Conservation (phyloP, 805 yeast genomes). For the Priceomyces carsonii region DNA sequence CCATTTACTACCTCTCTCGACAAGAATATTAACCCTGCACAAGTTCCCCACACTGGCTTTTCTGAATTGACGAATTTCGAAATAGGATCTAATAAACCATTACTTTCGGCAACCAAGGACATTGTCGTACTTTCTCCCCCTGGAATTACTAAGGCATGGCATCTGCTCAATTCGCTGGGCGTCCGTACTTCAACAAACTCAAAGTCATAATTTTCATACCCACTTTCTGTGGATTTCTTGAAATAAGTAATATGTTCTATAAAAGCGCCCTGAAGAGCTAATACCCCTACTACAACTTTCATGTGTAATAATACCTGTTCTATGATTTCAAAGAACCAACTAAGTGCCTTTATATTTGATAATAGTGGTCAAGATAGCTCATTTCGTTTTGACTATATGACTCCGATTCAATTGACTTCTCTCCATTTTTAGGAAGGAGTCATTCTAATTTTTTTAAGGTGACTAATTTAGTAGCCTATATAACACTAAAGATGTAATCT, state of each 20-base stretch:
- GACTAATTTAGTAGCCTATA: no score
- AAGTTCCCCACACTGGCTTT: conserved; percentile 80
- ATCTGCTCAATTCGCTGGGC: conserved; percentile 44
- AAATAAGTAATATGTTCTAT: conserved; percentile 62
- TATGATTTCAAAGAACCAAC: no score
- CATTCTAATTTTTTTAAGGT: no score
- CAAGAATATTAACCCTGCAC: conserved; percentile 77
- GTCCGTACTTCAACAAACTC: conserved; percentile 52
- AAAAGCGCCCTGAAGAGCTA: conserved; percentile 82
- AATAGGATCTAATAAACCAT: conserved; percentile 57
- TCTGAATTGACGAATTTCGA: conserved; percentile 48
- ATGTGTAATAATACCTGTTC: no score
- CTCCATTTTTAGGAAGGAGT: no score
- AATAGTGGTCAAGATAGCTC: no score
- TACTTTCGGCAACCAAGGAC: conserved; percentile 68
- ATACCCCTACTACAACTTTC: conserved; percentile 54
- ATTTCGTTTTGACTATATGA: no score
- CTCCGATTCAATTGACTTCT: no score
- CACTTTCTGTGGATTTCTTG: conserved; percentile 26
- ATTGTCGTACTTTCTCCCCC: conserved; percentile 75
- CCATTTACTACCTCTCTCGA: conserved; percentile 56
- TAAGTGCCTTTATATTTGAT: no score
- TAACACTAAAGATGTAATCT: no score
- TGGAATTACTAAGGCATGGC: conserved; percentile 68
- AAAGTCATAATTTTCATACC: conserved; percentile 29